Conservation (phyloP, 345 rosid genomes). For the Rhizophora mangle region DNA sequence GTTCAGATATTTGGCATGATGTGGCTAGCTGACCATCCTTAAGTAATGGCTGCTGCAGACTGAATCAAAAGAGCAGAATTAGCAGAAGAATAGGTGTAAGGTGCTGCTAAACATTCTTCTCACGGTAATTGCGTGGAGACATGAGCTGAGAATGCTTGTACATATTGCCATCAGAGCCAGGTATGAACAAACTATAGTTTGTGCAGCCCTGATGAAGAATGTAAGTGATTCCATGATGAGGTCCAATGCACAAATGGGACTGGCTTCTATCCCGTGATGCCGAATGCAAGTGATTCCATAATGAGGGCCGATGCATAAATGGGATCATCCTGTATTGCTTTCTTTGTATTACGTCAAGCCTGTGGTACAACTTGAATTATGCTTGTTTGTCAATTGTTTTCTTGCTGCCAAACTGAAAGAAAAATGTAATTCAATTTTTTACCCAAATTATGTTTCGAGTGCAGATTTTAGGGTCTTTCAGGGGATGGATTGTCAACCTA, state of each 20-base stretch:
- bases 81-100: slow-evolving; percentile 21
- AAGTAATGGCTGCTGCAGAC: slow-evolving; percentile 15
- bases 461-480: neutral
- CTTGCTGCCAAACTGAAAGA: slow-evolving; percentile 7
- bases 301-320: slow-evolving; percentile 15
- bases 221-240: slow-evolving; percentile 21
- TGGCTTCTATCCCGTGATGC: slow-evolving; percentile 3
- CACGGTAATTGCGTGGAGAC: slow-evolving; percentile 22
- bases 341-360: neutral
- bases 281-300: slow-evolving; percentile 20
- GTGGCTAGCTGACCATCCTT: slow-evolving; percentile 7
- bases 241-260: slow-evolving; percentile 8
- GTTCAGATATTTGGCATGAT: slow-evolving; percentile 36
- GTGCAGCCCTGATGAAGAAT: slow-evolving; percentile 19
- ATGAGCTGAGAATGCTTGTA: slow-evolving; percentile 33
- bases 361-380: neutral
- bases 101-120: slow-evolving; percentile 13
- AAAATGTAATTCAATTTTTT: slow-evolving; percentile 12
- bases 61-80: slow-evolving; percentile 10
- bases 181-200: slow-evolving; percentile 23
- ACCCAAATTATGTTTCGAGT: slow-evolving; percentile 1
- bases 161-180: slow-evolving; percentile 32
- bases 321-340: slow-evolving; percentile 8
- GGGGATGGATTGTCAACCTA: no score
- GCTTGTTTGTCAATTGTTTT: slow-evolving; percentile 14